Conservation (phyloP, 176 grass and related monocot species). For the Phyllostachys edulis region DNA sequence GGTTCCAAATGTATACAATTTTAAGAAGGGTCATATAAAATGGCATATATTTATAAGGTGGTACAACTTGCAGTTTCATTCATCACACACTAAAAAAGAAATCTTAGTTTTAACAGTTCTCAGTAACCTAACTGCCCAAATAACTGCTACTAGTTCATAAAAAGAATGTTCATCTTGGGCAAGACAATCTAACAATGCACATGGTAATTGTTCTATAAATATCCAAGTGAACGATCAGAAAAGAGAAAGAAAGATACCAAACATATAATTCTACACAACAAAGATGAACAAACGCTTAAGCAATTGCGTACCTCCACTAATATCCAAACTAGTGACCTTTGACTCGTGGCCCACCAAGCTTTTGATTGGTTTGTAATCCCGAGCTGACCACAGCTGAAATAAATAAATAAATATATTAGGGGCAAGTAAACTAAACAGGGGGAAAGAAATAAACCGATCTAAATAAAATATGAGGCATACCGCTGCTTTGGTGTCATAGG, state of each 20-base stretch:
- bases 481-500: constrained; percentile 86
- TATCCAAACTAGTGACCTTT: constrained; percentile 97
- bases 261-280: constrained; percentile 15
- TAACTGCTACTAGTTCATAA: constrained; percentile 12
- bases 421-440: not conserved
- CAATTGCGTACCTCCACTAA: constrained; percentile 64
- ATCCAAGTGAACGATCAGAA: not conserved
- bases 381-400: constrained; percentile 82
- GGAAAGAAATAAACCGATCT: not conserved
- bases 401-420: not conserved
- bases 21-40: not conserved
- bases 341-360: constrained; percentile 83
- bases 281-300: not conserved
- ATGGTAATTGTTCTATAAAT: not conserved
- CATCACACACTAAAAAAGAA: constrained; percentile 1
- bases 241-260: constrained; percentile 22
- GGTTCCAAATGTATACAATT: not conserved
- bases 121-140: constrained; percentile 6
- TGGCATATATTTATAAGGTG: not conserved
- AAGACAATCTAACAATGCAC: not conserved
- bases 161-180: not conserved
- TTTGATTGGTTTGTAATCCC: constrained; percentile 93
- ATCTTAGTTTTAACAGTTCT: not conserved
- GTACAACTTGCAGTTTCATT: not conserved
- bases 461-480: constrained; percentile 45